Conservation (phyloP, 805 yeast genomes). For the Lachancea dasiensis region DNA sequence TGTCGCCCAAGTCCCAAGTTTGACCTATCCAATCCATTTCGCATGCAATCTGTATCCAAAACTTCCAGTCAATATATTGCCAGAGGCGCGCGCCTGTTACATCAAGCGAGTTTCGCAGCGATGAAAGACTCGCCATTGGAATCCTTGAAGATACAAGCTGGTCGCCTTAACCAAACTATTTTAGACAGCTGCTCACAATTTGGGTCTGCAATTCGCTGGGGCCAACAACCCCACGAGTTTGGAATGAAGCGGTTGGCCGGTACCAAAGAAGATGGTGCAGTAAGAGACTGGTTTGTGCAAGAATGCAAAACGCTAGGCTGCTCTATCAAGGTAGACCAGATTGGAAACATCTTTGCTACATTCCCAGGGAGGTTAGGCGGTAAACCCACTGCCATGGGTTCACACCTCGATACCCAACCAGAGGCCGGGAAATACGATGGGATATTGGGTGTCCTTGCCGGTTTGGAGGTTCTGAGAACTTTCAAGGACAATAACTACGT, state of each 20-base stretch:
- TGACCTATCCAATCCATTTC: no score
- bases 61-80: no score
- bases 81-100: no score
- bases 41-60: no score
- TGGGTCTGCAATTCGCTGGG: constrained; percentile 65
- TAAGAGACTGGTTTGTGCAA: constrained; percentile 60
- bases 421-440: constrained; percentile 77
- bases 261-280: constrained; percentile 53
- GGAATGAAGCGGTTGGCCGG: constrained; percentile 65
- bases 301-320: constrained; percentile 54
- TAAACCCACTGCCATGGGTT: constrained; percentile 64
- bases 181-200: constrained; percentile 51
- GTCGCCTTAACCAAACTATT: constrained; percentile 50
- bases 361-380: constrained; percentile 49
- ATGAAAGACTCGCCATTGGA: constrained; percentile 21
- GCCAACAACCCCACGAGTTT: constrained; percentile 47
- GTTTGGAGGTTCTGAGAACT: constrained; percentile 61
- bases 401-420: constrained; percentile 74
- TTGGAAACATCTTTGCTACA: constrained; percentile 65
- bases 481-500: constrained; percentile 49
- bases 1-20: no score
- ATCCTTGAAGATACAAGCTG: constrained; percentile 30
- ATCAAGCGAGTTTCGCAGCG: no score
- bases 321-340: constrained; percentile 49
- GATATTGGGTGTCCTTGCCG: constrained; percentile 60